phyloP scores from a whole-genome alignment of 202 grass and related monocot species.

The Elaeis oleifera region DNA sequence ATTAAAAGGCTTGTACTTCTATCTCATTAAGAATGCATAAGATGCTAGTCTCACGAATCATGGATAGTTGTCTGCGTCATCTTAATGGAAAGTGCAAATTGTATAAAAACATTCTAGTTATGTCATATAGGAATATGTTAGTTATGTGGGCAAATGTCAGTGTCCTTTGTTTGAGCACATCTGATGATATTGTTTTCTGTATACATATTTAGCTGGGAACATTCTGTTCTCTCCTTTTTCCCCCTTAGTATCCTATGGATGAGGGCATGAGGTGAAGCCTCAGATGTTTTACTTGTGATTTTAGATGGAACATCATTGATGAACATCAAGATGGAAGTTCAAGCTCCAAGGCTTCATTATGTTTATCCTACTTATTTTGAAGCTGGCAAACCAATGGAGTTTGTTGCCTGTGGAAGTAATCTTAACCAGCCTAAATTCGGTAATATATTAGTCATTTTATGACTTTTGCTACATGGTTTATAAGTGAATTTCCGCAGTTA shows the following conservation, averaged over 20 bases:
- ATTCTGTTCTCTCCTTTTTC: neutral
- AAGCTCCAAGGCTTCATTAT: conserved; percentile 21
- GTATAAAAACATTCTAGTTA: too few relatives aligned
- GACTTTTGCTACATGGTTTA: neutral
- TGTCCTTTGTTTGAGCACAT: too few relatives aligned
- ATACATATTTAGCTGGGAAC: too few relatives aligned
- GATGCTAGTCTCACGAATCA: too few relatives aligned
- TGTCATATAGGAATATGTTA: too few relatives aligned
- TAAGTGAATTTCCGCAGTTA: too few relatives aligned
- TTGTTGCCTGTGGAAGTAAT: conserved; percentile 21
- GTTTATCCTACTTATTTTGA: conserved; percentile 18
- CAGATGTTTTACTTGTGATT: neutral
- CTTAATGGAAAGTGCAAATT: too few relatives aligned
- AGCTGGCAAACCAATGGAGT: conserved; percentile 19
- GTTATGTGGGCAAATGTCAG: too few relatives aligned
- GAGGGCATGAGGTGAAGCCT: neutral
- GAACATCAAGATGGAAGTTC: conserved; percentile 23
- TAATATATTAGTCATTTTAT: neutral
- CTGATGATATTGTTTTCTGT: too few relatives aligned
- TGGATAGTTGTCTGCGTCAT: too few relatives aligned
- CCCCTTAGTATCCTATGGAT: neutral
- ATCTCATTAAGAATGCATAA: too few relatives aligned
- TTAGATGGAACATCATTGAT: conserved; percentile 15
- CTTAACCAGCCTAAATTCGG: conserved; percentile 17
- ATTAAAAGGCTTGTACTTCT: too few relatives aligned